Percentiles rank a stretch among this genome's conserved stretches.
These are phyloP conservation scores for Ramaria sp. DNA, from an alignment of 768 basidiomycete genomes.

Conservation along the genomic window DNA sequence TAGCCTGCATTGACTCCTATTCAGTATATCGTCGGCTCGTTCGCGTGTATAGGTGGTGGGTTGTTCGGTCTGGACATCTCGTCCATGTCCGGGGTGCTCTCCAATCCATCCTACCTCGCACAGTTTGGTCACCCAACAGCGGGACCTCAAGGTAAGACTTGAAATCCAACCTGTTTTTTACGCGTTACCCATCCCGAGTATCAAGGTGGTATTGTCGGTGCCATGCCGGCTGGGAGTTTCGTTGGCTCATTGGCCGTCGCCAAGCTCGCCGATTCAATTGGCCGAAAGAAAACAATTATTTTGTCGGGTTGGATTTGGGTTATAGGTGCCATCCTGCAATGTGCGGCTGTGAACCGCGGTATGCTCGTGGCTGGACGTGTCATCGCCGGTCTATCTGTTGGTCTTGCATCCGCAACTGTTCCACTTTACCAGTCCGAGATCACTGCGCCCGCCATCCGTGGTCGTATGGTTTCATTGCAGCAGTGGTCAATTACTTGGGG, in stretches of 20 bases:
- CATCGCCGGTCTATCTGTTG: conserved; percentile 58
- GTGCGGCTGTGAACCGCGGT: conserved; percentile 56
- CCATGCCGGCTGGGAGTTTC: conserved; percentile 71
- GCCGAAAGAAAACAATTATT: conserved; percentile 58
- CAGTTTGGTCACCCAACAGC: conserved; percentile 5
- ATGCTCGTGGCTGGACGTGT: conserved; percentile 67
- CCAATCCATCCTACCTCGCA: conserved; percentile 5
- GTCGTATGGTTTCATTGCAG: conserved; percentile 65
- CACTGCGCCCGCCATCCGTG: conserved; percentile 60
- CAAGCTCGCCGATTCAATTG: conserved; percentile 51
- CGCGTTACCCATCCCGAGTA: not conserved
- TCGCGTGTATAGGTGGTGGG: conserved; percentile 74
- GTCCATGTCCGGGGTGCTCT: conserved; percentile 67
- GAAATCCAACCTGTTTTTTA: not conserved
- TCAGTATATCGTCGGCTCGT: conserved; percentile 71
- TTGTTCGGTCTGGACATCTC: conserved; percentile 77
- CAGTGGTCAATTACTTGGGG: conserved; percentile 78
- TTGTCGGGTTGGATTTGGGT: conserved; percentile 62
- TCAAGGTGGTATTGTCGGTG: conserved; percentile 58
- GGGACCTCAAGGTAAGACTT: conserved; percentile 2
- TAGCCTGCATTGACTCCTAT: not conserved
- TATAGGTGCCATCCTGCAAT: conserved; percentile 63
- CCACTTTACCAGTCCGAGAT: conserved; percentile 72
- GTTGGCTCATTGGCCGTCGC: conserved; percentile 55
- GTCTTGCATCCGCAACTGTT: conserved; percentile 53